phyloP scores from a whole-genome alignment of 1,139 yeast species.

The Lodderomyces oxycetoniae region DNA sequence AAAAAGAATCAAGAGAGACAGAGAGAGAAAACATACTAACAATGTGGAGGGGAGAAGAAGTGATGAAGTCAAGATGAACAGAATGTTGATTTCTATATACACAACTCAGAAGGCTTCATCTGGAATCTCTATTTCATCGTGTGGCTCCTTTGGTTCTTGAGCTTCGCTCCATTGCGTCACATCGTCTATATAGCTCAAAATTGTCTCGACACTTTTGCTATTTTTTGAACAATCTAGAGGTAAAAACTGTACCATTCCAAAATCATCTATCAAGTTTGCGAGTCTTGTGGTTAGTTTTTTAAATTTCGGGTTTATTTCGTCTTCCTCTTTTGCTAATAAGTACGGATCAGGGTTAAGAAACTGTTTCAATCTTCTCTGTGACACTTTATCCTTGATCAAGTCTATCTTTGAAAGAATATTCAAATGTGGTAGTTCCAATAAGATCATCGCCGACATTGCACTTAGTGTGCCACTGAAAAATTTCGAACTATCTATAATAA shows the following conservation, averaged over 20 bases:
- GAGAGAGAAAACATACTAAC: neutral
- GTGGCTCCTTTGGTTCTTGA: constrained; percentile 96
- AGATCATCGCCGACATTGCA: constrained; percentile 98
- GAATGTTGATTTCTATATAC: neutral
- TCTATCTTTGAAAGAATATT: constrained; percentile 85
- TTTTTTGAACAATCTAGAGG: constrained; percentile 84
- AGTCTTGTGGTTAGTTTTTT: constrained; percentile 71
- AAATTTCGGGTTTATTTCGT: constrained; percentile 65
- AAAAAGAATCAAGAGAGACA: neutral
- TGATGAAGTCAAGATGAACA: neutral
- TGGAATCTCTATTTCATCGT: constrained; percentile 63
- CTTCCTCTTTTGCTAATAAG: constrained; percentile 41
- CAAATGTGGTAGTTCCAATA: constrained; percentile 90
- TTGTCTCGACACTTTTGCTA: constrained; percentile 70
- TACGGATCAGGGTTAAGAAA: constrained; percentile 91
- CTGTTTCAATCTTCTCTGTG: constrained; percentile 71
- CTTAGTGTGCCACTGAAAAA: constrained; percentile 92
- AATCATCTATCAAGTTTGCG: constrained; percentile 89
- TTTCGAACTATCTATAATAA: constrained; percentile 82
- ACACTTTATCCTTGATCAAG: constrained; percentile 69
- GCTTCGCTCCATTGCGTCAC: constrained; percentile 96
- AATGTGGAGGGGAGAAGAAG: neutral
- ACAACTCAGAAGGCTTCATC: constrained; percentile 25
- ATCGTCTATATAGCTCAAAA: constrained; percentile 89
- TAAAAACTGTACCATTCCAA: constrained; percentile 96